Conservation (phyloP, 2,329 filamentous ascomycete genomes). For the Tolypocladium inflatum region DNA sequence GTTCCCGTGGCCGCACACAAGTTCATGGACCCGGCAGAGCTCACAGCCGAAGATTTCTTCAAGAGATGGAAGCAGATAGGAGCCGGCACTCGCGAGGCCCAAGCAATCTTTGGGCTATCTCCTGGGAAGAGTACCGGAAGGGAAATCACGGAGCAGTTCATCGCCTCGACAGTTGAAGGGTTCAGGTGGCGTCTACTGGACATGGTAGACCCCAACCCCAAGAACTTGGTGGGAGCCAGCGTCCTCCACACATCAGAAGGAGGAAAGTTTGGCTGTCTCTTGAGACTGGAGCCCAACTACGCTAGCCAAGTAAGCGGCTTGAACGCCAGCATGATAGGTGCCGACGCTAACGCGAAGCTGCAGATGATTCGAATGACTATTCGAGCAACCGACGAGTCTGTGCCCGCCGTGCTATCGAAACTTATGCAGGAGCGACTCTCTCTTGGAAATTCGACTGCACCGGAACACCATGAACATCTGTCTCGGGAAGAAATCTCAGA, state of each 20-base stretch:
- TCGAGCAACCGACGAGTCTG: constrained; percentile 82
- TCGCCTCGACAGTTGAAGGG: constrained; percentile 64
- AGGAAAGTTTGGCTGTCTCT: constrained; percentile 88
- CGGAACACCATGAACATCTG: constrained; percentile 29
- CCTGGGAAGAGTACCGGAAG: constrained; percentile 36
- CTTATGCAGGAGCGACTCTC: constrained; percentile 79
- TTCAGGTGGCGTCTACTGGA: constrained; percentile 85
- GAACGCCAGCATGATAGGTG: not conserved
- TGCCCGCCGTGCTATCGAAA: constrained; percentile 71
- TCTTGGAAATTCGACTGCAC: constrained; percentile 33
- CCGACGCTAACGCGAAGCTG: not conserved
- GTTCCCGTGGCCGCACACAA: constrained; percentile 85
- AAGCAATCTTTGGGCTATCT: constrained; percentile 69
- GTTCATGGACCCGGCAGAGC: constrained; percentile 88
- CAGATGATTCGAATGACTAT: constrained; percentile 96
- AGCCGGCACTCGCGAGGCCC: constrained; percentile 74
- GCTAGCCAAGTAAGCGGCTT: constrained; percentile 64
- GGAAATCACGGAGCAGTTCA: constrained; percentile 61
- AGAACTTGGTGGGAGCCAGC: constrained; percentile 88
- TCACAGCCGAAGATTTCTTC: constrained; percentile 91
- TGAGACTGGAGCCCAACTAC: constrained; percentile 93
- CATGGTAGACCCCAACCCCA: constrained; percentile 81
- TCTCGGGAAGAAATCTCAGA: constrained; percentile 43
- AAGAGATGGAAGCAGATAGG: constrained; percentile 99
- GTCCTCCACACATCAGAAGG: constrained; percentile 73